Conservation (phyloP, 495 filamentous ascomycete species). For the Talaromyces thailandensis region DNA sequence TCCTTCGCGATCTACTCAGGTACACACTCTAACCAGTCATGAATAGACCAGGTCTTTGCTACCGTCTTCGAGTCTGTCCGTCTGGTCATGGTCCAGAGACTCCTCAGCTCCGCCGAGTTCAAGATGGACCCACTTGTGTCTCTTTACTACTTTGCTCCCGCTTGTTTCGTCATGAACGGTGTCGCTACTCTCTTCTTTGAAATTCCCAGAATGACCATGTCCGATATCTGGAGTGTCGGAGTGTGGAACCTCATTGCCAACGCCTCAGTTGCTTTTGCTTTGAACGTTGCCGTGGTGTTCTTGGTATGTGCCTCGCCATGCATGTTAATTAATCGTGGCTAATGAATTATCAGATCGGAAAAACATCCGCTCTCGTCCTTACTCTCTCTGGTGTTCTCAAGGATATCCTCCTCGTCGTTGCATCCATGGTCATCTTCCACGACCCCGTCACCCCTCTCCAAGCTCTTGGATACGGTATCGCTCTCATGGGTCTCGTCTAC, state of each 20-base stretch:
- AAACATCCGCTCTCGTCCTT: conserved; percentile 86
- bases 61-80: conserved; percentile 80
- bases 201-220: conserved; percentile 55
- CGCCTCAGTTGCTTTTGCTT: conserved; percentile 67
- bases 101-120: conserved; percentile 78
- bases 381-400: conserved; percentile 94
- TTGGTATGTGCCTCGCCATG: conserved; percentile 46
- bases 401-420: conserved; percentile 82
- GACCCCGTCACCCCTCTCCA: conserved; percentile 72
- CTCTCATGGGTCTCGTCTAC: conserved; percentile 77
- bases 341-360: conserved; percentile 63
- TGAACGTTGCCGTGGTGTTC: conserved; percentile 85
- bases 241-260: conserved; percentile 65
- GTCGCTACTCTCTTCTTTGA: conserved; percentile 67
- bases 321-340: conserved; percentile 9
- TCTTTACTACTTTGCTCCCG: conserved; percentile 86
- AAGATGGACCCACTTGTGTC: conserved; percentile 94
- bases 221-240: conserved; percentile 63
- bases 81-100: conserved; percentile 76
- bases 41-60: conserved; percentile 55
- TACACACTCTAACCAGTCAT: neutral
- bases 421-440: conserved; percentile 80
- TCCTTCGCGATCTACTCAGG: neutral
- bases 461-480: conserved; percentile 85
- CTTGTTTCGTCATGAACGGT: conserved; percentile 77